Evolutionary conservation across 1,284 basidiomycete species (phyloP).

Genomic region (Prillingera fragicola): DNA sequence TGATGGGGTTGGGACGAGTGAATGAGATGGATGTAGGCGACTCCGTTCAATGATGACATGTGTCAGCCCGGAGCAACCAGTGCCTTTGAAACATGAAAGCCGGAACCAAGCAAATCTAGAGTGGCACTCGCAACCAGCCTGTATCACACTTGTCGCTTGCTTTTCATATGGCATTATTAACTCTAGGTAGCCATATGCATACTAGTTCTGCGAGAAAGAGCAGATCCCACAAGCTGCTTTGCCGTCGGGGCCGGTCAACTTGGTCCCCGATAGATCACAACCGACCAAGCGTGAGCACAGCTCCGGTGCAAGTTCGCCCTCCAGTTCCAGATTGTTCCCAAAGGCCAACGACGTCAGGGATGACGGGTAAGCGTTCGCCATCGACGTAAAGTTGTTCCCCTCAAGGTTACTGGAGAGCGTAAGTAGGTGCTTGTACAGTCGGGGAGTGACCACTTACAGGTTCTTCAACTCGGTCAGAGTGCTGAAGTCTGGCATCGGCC

Average conservation of each 20-base stretch:
- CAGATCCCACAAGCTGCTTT: background rate
- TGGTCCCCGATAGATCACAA: slow-evolving; percentile 1
- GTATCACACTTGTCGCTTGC: too few relatives aligned
- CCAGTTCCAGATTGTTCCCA: too few relatives aligned
- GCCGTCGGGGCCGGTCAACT: background rate
- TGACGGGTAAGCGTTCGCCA: slow-evolving; percentile 33
- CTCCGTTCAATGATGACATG: too few relatives aligned
- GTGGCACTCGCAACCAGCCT: too few relatives aligned
- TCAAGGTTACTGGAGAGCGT: slow-evolving; percentile 30
- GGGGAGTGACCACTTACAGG: slow-evolving; percentile 18
- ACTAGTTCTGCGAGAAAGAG: background rate
- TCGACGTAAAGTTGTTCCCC: slow-evolving; percentile 32
- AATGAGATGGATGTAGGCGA: too few relatives aligned
- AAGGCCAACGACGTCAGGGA: slow-evolving; percentile 33
- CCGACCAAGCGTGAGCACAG: background rate
- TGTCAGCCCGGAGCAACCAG: too few relatives aligned
- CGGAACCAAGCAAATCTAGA: too few relatives aligned
- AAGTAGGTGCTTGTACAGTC: background rate
- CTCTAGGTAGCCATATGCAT: too few relatives aligned
- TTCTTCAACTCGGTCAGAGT: slow-evolving; percentile 26
- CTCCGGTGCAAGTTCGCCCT: too few relatives aligned
- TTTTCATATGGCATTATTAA: background rate
- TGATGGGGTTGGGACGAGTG: too few relatives aligned
- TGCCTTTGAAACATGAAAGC: too few relatives aligned
- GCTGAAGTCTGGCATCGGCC: slow-evolving; percentile 28